phyloP scores from a whole-genome alignment of 371 early-diverging fungal species.

The Coemansia sp. region DNA sequence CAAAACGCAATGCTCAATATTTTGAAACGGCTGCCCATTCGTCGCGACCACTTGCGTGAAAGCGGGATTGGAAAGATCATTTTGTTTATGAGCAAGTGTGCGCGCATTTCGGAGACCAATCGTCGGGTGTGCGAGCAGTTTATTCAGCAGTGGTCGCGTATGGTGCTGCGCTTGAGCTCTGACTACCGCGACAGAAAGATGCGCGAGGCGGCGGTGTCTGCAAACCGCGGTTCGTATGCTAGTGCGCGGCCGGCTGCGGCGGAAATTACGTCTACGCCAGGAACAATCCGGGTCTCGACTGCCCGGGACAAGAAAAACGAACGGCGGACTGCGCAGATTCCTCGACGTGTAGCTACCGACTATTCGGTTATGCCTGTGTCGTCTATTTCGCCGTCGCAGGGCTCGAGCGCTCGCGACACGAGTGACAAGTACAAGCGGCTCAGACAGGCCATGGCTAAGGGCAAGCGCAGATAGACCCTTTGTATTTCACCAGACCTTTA shows the following conservation, averaged over 20 bases:
- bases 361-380: conserved; percentile 53
- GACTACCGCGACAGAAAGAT: conserved; percentile 67
- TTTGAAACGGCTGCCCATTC: conserved; percentile 77
- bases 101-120: conserved; percentile 73
- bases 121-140: conserved; percentile 80
- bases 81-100: conserved; percentile 91
- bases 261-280: background rate
- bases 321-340: conserved; percentile 39
- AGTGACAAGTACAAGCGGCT: conserved; percentile 31
- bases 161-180: conserved; percentile 76
- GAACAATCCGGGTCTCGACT: conserved; percentile 36
- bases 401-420: conserved; percentile 13
- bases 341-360: conserved; percentile 35
- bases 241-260: conserved; percentile 1
- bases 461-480: conserved; percentile 6
- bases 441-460: conserved; percentile 30
- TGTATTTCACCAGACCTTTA: background rate
- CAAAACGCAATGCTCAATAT: conserved; percentile 80
- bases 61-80: conserved; percentile 92
- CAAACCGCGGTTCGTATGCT: conserved; percentile 2
- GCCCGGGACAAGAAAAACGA: conserved; percentile 34
- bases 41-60: conserved; percentile 83
- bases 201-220: conserved; percentile 16
- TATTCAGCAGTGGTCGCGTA: conserved; percentile 86
- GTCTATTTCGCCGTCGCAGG: conserved; percentile 16